phyloP scores from a whole-genome alignment of 345 rosid species.

The Sonneratia caseolaris region DNA sequence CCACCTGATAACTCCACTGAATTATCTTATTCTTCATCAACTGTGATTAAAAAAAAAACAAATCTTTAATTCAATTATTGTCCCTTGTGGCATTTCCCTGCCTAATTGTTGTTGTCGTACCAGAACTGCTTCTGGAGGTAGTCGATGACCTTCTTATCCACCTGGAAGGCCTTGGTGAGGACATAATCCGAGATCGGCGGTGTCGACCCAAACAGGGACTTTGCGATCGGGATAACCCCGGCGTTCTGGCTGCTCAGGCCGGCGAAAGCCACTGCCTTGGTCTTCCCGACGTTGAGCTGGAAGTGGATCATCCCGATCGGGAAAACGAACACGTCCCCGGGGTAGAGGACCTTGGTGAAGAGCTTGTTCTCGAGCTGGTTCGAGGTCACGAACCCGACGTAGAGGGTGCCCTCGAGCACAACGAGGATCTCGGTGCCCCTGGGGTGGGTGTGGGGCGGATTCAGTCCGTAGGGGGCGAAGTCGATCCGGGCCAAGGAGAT shows the following conservation, averaged over 20 bases:
- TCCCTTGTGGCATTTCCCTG: no score
- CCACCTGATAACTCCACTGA: no score
- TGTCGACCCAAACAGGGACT: constrained; percentile 9
- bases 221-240: constrained; percentile 1
- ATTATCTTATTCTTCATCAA: no score
- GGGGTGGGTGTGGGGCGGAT: constrained; percentile 18
- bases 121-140: constrained; percentile 11
- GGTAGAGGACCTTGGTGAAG: constrained; percentile 13
- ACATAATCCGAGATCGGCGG: constrained; percentile 11
- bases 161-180: constrained; percentile 13
- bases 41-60: no score
- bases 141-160: constrained; percentile 11
- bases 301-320: constrained; percentile 18
- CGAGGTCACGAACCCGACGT: constrained; percentile 16
- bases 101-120: constrained; percentile 9
- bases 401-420: constrained; percentile 9
- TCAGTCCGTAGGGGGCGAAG: constrained; percentile 10
- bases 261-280: constrained; percentile 8
- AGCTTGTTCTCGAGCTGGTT: constrained; percentile 15
- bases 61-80: no score
- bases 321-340: constrained; percentile 16
- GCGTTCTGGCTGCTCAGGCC: constrained; percentile 21
- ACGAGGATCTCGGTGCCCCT: constrained; percentile 12
- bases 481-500: constrained; percentile 14
- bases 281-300: constrained; percentile 16